A percentile compares a stretch with the other conserved stretches of the same genome.
These are phyloP conservation scores for Flaveria bidentis DNA, from an alignment of 129 eudicot genomes.

Conservation along the genomic window DNA sequence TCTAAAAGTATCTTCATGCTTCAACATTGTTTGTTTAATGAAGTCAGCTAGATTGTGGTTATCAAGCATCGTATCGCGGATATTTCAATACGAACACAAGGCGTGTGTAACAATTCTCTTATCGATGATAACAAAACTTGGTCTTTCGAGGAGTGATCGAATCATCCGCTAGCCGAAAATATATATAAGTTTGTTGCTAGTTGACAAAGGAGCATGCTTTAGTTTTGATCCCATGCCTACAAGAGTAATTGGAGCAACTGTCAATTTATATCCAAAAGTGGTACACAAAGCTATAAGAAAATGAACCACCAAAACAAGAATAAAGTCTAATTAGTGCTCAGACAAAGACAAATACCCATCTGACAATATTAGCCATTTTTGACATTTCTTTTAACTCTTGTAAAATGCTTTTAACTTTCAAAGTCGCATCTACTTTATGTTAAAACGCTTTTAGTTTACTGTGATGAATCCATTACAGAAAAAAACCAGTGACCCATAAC, in stretches of 20 bases:
- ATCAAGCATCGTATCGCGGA: slow-evolving; percentile 38
- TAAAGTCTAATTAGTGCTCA: slow-evolving; percentile 32
- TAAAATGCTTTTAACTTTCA: no score
- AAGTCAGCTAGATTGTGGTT: slow-evolving; percentile 33
- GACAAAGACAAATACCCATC: slow-evolving; percentile 29
- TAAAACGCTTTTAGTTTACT: no score
- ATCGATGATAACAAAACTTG: no score
- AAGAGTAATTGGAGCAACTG: slow-evolving; percentile 24
- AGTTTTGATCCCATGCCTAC: slow-evolving; percentile 61
- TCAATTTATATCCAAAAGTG: slow-evolving; percentile 36
- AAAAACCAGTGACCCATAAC: no score
- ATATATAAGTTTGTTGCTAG: slow-evolving; percentile 24
- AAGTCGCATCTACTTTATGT: neutral
- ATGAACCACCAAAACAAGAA: slow-evolving; percentile 28
- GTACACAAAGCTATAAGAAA: slow-evolving; percentile 17
- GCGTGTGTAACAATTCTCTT: neutral
- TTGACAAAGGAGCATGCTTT: slow-evolving; percentile 31
- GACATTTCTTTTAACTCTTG: neutral
- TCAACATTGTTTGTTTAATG: slow-evolving; percentile 64
- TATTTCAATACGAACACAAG: slow-evolving; percentile 11
- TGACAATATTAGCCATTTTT: slow-evolving; percentile 2
- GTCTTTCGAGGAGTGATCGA: slow-evolving; percentile 18
- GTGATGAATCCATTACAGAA: no score
- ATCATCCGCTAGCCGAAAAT: slow-evolving; percentile 22
- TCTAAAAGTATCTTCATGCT: slow-evolving; percentile 64